These are phyloP conservation scores for Scheffersomyces amazonensis DNA, from an alignment of 805 yeast genomes.

Conservation along the genomic window DNA sequence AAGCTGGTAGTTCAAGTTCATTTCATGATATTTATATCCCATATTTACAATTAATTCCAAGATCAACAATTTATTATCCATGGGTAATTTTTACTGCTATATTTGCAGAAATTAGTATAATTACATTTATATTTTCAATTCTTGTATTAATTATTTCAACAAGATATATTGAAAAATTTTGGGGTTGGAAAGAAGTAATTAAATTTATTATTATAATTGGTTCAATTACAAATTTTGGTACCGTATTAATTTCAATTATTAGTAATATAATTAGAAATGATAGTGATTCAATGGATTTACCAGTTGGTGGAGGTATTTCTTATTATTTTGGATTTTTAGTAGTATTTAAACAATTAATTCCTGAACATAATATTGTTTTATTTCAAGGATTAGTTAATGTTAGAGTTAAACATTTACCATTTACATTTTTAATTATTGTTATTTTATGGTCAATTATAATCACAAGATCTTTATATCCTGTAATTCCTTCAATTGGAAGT, in stretches of 20 bases:
- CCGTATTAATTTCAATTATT: slow-evolving; percentile 42
- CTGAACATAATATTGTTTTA: slow-evolving; percentile 52
- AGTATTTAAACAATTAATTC: slow-evolving; percentile 55
- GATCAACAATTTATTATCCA: slow-evolving; percentile 51
- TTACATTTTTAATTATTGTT: slow-evolving; percentile 34
- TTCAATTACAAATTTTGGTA: slow-evolving; percentile 50
- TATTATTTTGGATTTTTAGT: slow-evolving; percentile 54
- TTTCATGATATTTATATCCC: slow-evolving; percentile 51
- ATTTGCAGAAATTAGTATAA: slow-evolving; percentile 56
- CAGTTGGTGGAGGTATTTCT: slow-evolving; percentile 52
- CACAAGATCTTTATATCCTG: slow-evolving; percentile 42
- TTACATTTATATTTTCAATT: slow-evolving; percentile 42
- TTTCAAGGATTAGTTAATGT: slow-evolving; percentile 44
- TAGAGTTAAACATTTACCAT: slow-evolving; percentile 65
- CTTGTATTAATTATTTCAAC: slow-evolving; percentile 37
- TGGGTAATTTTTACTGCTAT: slow-evolving; percentile 64
- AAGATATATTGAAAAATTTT: slow-evolving; percentile 48
- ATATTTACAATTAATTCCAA: slow-evolving; percentile 62
- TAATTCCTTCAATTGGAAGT: slow-evolving; percentile 53
- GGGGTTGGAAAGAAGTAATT: slow-evolving; percentile 51
- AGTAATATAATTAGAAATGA: slow-evolving; percentile 34
- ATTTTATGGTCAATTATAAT: slow-evolving; percentile 31
- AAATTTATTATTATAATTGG: slow-evolving; percentile 53
- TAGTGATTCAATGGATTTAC: slow-evolving; percentile 35
- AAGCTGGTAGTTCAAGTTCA: slow-evolving; percentile 9